These are phyloP conservation scores for Platanus orientalis DNA, from an alignment of 164 flowering plant species.

Conservation along the genomic window DNA sequence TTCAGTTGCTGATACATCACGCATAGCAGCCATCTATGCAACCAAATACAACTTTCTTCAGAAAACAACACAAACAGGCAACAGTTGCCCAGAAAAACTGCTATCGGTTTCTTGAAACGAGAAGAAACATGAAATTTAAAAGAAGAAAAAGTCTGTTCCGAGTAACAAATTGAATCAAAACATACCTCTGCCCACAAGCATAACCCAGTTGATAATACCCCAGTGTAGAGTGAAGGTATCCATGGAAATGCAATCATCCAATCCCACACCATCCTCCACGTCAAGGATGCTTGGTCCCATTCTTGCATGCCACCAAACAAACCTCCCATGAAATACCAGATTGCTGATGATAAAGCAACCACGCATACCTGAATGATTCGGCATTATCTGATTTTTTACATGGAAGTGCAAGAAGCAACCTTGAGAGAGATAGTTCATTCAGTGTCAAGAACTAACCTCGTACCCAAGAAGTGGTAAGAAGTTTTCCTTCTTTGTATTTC, in stretches of 20 bases:
- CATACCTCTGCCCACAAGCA: conserved; percentile 91
- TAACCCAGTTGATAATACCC: conserved; percentile 66
- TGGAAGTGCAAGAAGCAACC: not conserved
- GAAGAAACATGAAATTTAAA: not conserved
- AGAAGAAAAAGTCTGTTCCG: not conserved
- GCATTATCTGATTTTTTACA: not conserved
- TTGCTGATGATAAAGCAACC: conserved; percentile 50
- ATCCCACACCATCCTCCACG: conserved; percentile 39
- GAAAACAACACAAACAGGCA: not conserved
- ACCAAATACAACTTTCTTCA: conserved; percentile 9
- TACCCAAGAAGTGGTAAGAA: conserved; percentile 74
- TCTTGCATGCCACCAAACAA: conserved; percentile 28
- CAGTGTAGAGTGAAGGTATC: conserved; percentile 86
- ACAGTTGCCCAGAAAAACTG: not conserved
- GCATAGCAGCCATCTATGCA: conserved; percentile 75
- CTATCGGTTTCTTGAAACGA: not conserved
- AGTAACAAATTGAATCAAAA: not conserved
- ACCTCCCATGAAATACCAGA: conserved; percentile 55
- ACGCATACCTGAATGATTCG: conserved; percentile 43
- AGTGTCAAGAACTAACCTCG: conserved; percentile 44
- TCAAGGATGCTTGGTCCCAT: conserved; percentile 41
- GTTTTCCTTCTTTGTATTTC: conserved; percentile 49
- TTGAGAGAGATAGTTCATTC: not conserved
- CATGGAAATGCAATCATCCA: conserved; percentile 64
- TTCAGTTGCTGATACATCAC: conserved; percentile 85